A percentile compares a stretch with the other conserved stretches of the same genome.
Conservation (phyloP, 257 asterid species). For the Cynanchum wilfordii region DNA sequence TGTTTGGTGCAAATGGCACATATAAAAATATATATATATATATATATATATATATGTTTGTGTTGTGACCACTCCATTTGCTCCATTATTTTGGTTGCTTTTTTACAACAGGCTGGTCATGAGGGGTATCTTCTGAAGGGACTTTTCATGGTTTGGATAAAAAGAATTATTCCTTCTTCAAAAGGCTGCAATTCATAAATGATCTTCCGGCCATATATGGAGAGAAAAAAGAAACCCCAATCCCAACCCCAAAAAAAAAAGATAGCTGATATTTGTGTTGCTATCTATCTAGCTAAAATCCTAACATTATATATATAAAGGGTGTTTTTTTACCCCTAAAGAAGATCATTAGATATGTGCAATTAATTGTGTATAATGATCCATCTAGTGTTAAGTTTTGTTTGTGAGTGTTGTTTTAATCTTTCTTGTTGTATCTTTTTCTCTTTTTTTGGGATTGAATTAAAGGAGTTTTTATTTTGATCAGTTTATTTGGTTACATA, state of each 20-base stretch:
- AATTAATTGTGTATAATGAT: conserved; percentile 13
- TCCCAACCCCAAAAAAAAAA: background rate
- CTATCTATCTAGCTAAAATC: conserved; percentile 15
- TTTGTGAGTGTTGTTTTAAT: conserved; percentile 3
- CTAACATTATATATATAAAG: background rate
- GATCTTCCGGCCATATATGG: background rate
- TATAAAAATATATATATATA: too few species aligned
- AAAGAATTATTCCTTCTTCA: background rate
- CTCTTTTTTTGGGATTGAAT: background rate
- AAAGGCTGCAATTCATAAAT: background rate
- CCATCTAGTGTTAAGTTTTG: conserved; percentile 13
- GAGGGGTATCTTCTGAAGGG: conserved; percentile 1
- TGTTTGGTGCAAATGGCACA: conserved; percentile 25
- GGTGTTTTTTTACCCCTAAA: background rate
- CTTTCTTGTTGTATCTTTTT: background rate
- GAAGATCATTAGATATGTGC: conserved; percentile 1
- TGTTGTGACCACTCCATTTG: conserved; percentile 17
- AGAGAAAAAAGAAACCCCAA: background rate
- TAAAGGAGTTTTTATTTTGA: background rate
- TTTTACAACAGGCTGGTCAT: conserved; percentile 12
- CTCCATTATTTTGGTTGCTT: conserved; percentile 25
- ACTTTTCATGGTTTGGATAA: conserved; percentile 12
- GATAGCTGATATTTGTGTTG: conserved; percentile 26
- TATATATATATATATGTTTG: too few species aligned
- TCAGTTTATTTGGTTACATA: background rate